phyloP scores from a whole-genome alignment of 495 filamentous ascomycete genomes.

The Friedmanniomyces endolithicus region DNA sequence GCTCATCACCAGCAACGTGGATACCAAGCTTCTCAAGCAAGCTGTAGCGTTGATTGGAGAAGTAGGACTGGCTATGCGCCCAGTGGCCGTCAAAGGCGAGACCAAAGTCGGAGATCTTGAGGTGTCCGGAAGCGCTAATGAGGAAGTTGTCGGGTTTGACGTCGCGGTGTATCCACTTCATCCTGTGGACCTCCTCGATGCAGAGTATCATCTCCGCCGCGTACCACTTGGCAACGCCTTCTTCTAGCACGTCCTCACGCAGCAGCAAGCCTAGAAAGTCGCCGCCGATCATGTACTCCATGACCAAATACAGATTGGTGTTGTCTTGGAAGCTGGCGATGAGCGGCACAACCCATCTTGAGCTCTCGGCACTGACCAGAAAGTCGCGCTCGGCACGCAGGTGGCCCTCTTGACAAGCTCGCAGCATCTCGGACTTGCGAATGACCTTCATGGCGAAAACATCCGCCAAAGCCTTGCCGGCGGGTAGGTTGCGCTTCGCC shows the following conservation, averaged over 20 bases:
- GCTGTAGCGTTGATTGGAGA: conserved; percentile 64
- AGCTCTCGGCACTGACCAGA: conserved; percentile 69
- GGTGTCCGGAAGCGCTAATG: conserved; percentile 71
- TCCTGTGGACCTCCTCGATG: conserved; percentile 79
- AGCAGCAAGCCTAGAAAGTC: conserved; percentile 82
- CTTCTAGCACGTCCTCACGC: conserved; percentile 64
- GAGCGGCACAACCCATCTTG: conserved; percentile 76
- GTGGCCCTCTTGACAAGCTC: conserved; percentile 82
- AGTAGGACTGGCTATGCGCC: conserved; percentile 79
- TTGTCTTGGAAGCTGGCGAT: conserved; percentile 81
- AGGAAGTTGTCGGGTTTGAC: conserved; percentile 96
- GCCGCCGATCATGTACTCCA: conserved; percentile 95
- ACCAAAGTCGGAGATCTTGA: conserved; percentile 93
- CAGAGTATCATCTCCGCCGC: conserved; percentile 90
- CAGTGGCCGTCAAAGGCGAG: conserved; percentile 91
- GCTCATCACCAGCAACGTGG: conserved; percentile 57
- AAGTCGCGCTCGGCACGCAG: conserved; percentile 85
- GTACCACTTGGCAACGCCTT: conserved; percentile 71
- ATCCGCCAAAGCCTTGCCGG: conserved; percentile 23
- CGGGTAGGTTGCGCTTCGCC: conserved; percentile 12
- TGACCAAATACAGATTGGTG: conserved; percentile 74
- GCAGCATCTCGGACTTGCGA: conserved; percentile 79
- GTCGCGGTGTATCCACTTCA: conserved; percentile 85
- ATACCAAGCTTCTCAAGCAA: conserved; percentile 66
- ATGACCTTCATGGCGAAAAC: conserved; percentile 97